A percentile compares a stretch with the other conserved stretches of the same genome.
These are phyloP conservation scores for Linnemannia exigua DNA, from an alignment of 192 early-diverging fungal species.

Conservation along the genomic window DNA sequence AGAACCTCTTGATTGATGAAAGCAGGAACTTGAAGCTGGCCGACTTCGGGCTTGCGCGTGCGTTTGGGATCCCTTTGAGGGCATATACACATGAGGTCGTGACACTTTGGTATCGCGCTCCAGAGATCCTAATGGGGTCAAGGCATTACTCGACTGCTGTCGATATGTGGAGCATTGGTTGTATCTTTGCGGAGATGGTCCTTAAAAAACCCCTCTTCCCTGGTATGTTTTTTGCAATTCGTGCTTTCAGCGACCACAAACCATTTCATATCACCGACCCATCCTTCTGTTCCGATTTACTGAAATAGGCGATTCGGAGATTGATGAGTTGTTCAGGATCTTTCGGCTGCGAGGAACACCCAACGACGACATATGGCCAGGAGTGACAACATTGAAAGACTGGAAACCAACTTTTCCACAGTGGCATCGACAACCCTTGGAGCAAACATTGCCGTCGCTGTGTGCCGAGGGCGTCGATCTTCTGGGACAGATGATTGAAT, in stretches of 20 bases:
- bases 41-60: slow-evolving; percentile 97
- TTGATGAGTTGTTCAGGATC: slow-evolving; percentile 73
- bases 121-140: slow-evolving; percentile 95
- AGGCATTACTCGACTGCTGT: slow-evolving; percentile 92
- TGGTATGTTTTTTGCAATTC: slow-evolving; percentile 58
- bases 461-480: slow-evolving; percentile 75
- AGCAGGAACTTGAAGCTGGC: slow-evolving; percentile 92
- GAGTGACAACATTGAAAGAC: slow-evolving; percentile 62
- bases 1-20: slow-evolving; percentile 96
- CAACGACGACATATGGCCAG: slow-evolving; percentile 75
- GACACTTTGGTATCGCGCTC: slow-evolving; percentile 96
- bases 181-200: slow-evolving; percentile 98
- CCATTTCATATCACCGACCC: not conserved
- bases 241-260: not conserved
- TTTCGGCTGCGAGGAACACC: slow-evolving; percentile 79
- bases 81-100: slow-evolving; percentile 97
- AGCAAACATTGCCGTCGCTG: slow-evolving; percentile 77
- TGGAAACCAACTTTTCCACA: slow-evolving; percentile 66
- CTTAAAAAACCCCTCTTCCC: slow-evolving; percentile 87
- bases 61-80: slow-evolving; percentile 94
- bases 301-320: slow-evolving; percentile 67
- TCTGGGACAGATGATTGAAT: slow-evolving; percentile 79
- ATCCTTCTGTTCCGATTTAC: not conserved
- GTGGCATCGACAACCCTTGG: slow-evolving; percentile 71
- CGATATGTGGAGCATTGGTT: slow-evolving; percentile 98